phyloP scores from a whole-genome alignment of 805 yeast genomes.

The Wickerhamomyces queroliae region DNA sequence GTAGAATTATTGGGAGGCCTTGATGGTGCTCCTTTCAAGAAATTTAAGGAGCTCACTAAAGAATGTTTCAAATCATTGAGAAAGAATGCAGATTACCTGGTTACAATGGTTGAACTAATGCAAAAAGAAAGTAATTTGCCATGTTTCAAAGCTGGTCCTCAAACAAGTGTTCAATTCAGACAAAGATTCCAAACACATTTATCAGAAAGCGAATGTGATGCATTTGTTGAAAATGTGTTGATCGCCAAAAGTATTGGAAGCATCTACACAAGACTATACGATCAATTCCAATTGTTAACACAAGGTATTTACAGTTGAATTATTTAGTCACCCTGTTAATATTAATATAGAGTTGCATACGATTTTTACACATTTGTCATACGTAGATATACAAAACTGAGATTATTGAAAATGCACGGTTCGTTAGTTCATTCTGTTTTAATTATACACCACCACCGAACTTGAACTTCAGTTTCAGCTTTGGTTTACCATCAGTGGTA shows the following conservation, averaged over 20 bases:
- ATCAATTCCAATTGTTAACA: slow-evolving; percentile 89
- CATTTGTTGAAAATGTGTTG: slow-evolving; percentile 70
- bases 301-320: slow-evolving; percentile 85
- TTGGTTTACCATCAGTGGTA: not conserved
- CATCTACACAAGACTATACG: slow-evolving; percentile 86
- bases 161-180: slow-evolving; percentile 69
- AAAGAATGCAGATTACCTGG: slow-evolving; percentile 64
- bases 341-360: not conserved
- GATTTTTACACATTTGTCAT: not conserved
- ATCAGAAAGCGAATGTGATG: slow-evolving; percentile 64
- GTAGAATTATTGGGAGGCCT: slow-evolving; percentile 83
- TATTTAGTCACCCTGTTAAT: too few species aligned
- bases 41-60: slow-evolving; percentile 60
- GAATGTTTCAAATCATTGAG: slow-evolving; percentile 72
- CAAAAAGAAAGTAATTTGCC: slow-evolving; percentile 86
- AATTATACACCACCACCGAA: slow-evolving; percentile 1
- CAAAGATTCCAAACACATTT: slow-evolving; percentile 81
- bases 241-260: slow-evolving; percentile 83
- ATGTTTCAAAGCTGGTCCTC: slow-evolving; percentile 84
- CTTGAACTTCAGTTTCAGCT: slow-evolving; percentile 9
- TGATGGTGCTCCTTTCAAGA: slow-evolving; percentile 51
- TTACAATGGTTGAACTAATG: slow-evolving; percentile 89
- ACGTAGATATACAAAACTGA: not conserved
- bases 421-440: too few species aligned
- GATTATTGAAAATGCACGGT: not conserved